Base-by-base conservation (phyloP, 148 eudicot genomes). In the Vaccinium macrocarpon region DNA sequence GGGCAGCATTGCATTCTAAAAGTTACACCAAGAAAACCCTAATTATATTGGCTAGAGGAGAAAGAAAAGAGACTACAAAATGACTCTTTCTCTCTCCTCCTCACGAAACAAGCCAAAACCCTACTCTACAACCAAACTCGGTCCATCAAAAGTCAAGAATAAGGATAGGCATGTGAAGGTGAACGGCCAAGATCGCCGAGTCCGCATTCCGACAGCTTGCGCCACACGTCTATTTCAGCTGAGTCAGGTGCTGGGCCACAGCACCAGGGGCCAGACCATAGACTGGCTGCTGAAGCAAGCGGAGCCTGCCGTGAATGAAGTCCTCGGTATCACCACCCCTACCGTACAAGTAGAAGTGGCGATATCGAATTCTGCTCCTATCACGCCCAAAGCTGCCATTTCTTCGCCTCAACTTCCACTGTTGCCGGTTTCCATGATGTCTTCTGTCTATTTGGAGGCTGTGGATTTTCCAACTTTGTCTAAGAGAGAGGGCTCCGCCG, bases 121-220 rank as follows among this genome's bases (percentile, higher is more conserved):
- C 49, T 32, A 15, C 76, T 6, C 48, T 1, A 19, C 76, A 14
- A 8, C 49, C 76, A 72, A 38, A 35, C 38, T 72, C 23, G 23
- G 18, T 4, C 18, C 8, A 68, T 27, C 73, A 27, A 68, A 72
- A 35, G n/a, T 50, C 76, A 72, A 72, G 76, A 15, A 32, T 0
- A 72, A 72, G 76, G 76, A 72, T 8, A 32, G 76, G 21, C 76
- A 72, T 21, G n/a, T 35, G 19, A 72, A 72, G 76, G 76, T 72
- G 49, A 16, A 16, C 49, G 76, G 76, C 49, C 49, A 49, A 18
- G 76, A 72, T 35, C 76, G 76, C 49, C 76, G 49, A 0, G n/a
- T 72, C 49, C 76, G 76, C 49, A 72, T 72, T 18, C 76, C 76
- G 3, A 18, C n/a, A 1, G n/a, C 76, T 0, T 72, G 76, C 1